phyloP scores from a whole-genome alignment of 2,329 filamentous ascomycete genomes.

The Geoglossum cookeanum region DNA sequence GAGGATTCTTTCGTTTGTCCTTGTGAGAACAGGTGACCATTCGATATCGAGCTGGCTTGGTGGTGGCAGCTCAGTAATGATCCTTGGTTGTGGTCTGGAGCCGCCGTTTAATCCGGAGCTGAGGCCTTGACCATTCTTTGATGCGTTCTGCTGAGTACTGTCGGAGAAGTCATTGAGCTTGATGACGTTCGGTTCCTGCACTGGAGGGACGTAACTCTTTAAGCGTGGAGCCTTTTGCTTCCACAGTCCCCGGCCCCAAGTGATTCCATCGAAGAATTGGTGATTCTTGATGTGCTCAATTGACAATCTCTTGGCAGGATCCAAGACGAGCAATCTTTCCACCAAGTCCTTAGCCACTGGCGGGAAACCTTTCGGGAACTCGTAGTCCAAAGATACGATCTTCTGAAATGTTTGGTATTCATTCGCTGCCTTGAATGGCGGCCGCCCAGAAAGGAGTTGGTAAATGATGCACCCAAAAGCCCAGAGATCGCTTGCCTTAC shows the following conservation, averaged over 20 bases:
- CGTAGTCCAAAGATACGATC: constrained; percentile 85
- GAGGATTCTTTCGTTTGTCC: constrained; percentile 79
- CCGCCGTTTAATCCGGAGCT: constrained; percentile 24
- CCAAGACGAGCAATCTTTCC: constrained; percentile 74
- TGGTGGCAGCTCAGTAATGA: constrained; percentile 92
- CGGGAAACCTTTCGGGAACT: constrained; percentile 80
- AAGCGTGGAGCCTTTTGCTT: constrained; percentile 73
- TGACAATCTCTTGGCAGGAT: constrained; percentile 64
- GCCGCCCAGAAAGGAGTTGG: constrained; percentile 83
- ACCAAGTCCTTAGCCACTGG: constrained; percentile 71
- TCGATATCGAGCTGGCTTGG: constrained; percentile 94
- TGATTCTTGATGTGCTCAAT: constrained; percentile 96
- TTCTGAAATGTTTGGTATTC: constrained; percentile 98
- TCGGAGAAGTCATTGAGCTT: constrained; percentile 22
- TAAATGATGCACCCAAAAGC: constrained; percentile 97
- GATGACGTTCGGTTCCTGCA: constrained; percentile 42
- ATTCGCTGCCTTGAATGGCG: constrained; percentile 88
- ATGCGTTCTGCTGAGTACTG: constrained; percentile 16
- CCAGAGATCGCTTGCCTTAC: constrained; percentile 95
- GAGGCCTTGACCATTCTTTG: constrained; percentile 18
- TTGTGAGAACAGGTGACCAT: constrained; percentile 89
- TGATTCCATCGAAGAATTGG: constrained; percentile 76
- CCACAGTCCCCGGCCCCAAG: constrained; percentile 74
- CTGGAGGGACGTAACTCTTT: constrained; percentile 61
- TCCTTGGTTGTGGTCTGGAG: constrained; percentile 47